Evolutionary conservation across 192 early-diverging fungal genomes (phyloP).

Genomic region (Coemansia umbellata): DNA sequence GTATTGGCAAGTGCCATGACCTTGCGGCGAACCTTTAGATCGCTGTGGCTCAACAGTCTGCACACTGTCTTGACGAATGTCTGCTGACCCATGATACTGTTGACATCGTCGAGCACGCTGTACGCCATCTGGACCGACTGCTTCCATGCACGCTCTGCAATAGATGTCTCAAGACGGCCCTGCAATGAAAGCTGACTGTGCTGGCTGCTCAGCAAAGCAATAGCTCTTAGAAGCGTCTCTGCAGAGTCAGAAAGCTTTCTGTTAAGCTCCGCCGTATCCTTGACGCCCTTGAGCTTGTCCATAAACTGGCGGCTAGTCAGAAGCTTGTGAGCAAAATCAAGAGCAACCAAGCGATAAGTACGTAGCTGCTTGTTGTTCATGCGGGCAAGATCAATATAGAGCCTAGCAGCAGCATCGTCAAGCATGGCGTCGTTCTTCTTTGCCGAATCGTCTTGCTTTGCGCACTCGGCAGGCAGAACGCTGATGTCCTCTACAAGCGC

Average conservation of each 20-base stretch:
- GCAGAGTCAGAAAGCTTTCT: conserved; percentile 6
- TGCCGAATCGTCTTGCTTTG: neutral
- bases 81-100: conserved; percentile 68
- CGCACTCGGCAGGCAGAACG: conserved; percentile 53
- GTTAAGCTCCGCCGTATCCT: conserved; percentile 11
- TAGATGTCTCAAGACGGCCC: conserved; percentile 7
- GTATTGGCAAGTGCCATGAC: conserved; percentile 73
- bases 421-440: neutral
- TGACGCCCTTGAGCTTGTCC: conserved; percentile 1
- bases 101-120: conserved; percentile 69
- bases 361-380: conserved; percentile 31
- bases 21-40: conserved; percentile 65
- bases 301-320: conserved; percentile 40
- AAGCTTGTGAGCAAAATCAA: conserved; percentile 47
- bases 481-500: conserved; percentile 56
- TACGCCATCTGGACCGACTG: conserved; percentile 58
- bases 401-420: neutral
- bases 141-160: conserved; percentile 30
- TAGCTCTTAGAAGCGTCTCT: conserved; percentile 18
- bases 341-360: conserved; percentile 36
- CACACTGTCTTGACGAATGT: conserved; percentile 71
- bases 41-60: conserved; percentile 57
- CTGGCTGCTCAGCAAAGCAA: conserved; percentile 18
- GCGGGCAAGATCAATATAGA: conserved; percentile 16
- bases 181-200: conserved; percentile 7